Evolutionary conservation across 805 yeast genomes (phyloP), one percentile per base, ranked within the genome.

Genomic region (Scheffersomyces lignosus): DNA sequence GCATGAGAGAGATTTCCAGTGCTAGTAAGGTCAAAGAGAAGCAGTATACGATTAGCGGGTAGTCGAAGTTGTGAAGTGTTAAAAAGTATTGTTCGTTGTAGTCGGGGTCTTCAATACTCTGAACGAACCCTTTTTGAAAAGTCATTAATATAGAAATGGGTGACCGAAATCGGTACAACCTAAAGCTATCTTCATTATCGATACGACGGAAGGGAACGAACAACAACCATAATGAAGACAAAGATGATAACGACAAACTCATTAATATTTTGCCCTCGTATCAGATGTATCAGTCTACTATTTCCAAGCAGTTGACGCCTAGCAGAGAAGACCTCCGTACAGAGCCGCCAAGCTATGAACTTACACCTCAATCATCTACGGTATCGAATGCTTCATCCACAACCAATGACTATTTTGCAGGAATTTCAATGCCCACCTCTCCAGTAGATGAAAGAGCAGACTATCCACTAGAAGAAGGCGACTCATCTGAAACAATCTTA

Each of bases 221-320:
- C 23, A 17, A 18, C 17, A 15, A 8, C 9, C 13, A 35, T 20
- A 12, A 23, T 24, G 37, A 35, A 20, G 29, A 25, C 18, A 44
- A 41, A 17, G 51, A 41, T 27, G 52, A 52, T 22, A 58, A 52
- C 5, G 62, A 58, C 20, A 52, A 52, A 17, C 46, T 65, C 29
- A 41, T 64, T 31, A 64, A 60, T 36, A 66, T 66, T 29, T 49
- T 66, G 14, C 73, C 73, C 3, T 64, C 70, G 3, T 66, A 66
- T 43, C 63, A 60, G 22, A 65, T 66, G 71, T 62, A 58, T 40
- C 64, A 60, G 42, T 57, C 66, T 13, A 64, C 68, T 3, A 56
- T 67, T 28, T 62, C 70, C 15, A 63, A 61, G 34, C 56, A 51
- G 36, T 49, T 65, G 34, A 55, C 60, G 7, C 70, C 71, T 8